Percentiles rank a stretch among this genome's conserved stretches.
Conservation (phyloP, 78 protist species). For the Dictyostelium firmibasis region DNA sequence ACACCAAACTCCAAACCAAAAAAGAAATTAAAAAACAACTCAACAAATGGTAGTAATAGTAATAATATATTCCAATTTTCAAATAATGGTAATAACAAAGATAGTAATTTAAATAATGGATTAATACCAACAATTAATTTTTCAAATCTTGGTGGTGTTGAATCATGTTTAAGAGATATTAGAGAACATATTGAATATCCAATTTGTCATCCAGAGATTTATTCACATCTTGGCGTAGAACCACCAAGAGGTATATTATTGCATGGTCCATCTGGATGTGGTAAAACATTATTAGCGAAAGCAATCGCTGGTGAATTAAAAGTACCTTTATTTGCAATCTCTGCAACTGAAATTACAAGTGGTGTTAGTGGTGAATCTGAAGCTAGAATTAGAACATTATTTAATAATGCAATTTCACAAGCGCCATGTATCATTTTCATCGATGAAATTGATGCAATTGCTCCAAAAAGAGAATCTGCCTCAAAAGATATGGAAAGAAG, state of each 20-base stretch:
- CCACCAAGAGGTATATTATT: constrained; percentile 94
- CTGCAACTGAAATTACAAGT: constrained; percentile 96
- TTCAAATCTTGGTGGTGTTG: constrained; percentile 91
- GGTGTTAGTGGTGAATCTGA: constrained; percentile 98
- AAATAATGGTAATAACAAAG: neutral
- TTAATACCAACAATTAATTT: constrained; percentile 69
- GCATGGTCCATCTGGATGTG: constrained; percentile 98
- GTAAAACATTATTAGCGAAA: constrained; percentile 95
- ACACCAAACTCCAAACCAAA: constrained; percentile 27
- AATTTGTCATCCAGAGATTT: constrained; percentile 92
- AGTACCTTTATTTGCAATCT: constrained; percentile 67
- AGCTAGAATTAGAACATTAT: constrained; percentile 89
- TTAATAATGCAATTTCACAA: constrained; percentile 52
- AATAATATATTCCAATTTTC: neutral
- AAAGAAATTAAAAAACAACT: neutral
- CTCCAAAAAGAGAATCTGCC: constrained; percentile 96
- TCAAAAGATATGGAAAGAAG: constrained; percentile 98
- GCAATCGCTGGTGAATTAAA: constrained; percentile 94
- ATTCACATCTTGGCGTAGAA: constrained; percentile 90
- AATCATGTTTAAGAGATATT: constrained; percentile 80
- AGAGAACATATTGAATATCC: constrained; percentile 94
- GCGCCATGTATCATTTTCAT: constrained; percentile 97
- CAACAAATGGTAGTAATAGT: neutral
- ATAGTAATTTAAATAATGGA: neutral
- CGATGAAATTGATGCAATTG: constrained; percentile 98